phyloP scores from a whole-genome alignment of 148 eudicot species.

The Bassia scoparia region DNA sequence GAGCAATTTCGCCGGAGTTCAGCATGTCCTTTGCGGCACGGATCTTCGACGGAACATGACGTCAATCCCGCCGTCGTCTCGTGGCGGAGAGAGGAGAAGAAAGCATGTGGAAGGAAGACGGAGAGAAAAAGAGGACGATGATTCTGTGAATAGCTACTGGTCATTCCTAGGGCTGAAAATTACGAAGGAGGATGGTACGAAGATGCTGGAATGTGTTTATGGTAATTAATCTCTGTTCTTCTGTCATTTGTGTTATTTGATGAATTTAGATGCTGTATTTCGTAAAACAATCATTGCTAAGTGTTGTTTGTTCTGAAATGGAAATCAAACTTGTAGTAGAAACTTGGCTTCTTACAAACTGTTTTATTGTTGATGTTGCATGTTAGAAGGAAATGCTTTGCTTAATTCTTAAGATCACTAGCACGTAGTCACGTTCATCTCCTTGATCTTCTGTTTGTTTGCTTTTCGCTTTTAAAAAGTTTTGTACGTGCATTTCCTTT shows the following conservation, averaged over 20 bases:
- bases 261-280: background rate
- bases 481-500: too few species aligned
- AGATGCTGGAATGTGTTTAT: conserved; percentile 86
- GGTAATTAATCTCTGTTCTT: conserved; percentile 31
- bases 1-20: background rate
- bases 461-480: background rate
- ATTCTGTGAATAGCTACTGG: conserved; percentile 58
- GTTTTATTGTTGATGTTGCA: too few species aligned
- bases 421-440: background rate
- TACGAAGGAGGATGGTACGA: conserved; percentile 59
- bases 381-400: background rate
- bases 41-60: conserved; percentile 29
- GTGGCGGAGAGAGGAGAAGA: conserved; percentile 21
- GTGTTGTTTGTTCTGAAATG: too few species aligned
- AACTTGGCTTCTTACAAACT: too few species aligned
- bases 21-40: conserved; percentile 2
- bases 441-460: background rate
- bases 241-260: background rate
- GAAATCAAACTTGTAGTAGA: too few species aligned
- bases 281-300: background rate
- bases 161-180: conserved; percentile 51
- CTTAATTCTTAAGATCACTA: background rate
- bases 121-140: conserved; percentile 18
- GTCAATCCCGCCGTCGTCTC: background rate
- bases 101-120: conserved; percentile 19